Percentiles rank a stretch among this genome's conserved stretches.
Conservation (phyloP, 345 rosid genomes). For the Eucalyptus cladocalyx region DNA sequence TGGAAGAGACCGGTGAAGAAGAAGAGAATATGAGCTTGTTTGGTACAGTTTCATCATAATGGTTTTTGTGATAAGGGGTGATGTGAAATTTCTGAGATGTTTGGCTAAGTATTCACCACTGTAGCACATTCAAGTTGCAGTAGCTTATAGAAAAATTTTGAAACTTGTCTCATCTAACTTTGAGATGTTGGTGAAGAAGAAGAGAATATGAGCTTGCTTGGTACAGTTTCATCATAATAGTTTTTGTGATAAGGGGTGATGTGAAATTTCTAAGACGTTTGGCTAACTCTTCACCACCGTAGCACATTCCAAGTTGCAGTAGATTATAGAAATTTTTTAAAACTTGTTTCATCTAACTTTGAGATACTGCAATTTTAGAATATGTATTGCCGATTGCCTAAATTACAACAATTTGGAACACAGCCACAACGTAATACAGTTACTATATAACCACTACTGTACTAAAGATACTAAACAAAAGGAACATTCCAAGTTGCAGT, state of each 20-base stretch:
- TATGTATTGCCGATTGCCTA: neutral
- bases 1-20: neutral
- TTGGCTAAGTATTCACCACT: neutral
- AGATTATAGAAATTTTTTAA: neutral
- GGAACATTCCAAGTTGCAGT: neutral
- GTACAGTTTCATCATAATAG: neutral
- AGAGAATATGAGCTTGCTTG: neutral
- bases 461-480: neutral
- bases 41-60: neutral
- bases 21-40: neutral
- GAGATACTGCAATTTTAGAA: neutral
- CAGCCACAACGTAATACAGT: neutral
- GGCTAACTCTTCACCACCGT: neutral
- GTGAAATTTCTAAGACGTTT: neutral
- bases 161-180: neutral
- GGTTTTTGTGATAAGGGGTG: neutral
- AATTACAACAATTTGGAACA: neutral
- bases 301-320: neutral
- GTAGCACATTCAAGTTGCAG: neutral
- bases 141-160: neutral
- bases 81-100: neutral
- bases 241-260: neutral
- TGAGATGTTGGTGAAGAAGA: neutral
- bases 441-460: neutral
- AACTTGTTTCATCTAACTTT: neutral